These are phyloP conservation scores for Clarireedia hainanense DNA, from an alignment of 2,329 filamentous ascomycete genomes.

Conservation along the genomic window DNA sequence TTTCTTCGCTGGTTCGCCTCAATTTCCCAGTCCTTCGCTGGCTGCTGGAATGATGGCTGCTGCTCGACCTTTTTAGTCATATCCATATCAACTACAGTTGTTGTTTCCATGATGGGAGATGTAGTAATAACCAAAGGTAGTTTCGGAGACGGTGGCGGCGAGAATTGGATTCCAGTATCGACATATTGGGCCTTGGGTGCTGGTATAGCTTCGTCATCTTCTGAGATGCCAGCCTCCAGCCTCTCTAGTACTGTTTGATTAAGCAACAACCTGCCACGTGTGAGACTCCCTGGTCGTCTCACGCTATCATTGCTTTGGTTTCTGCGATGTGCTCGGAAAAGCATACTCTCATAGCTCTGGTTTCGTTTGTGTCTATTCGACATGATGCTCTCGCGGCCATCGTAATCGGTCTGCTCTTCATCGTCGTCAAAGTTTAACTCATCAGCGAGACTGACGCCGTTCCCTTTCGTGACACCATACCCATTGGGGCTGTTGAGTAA, in stretches of 20 bases:
- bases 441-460: constrained; percentile 75
- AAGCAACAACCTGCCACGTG: constrained; percentile 43
- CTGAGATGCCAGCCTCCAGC: constrained; percentile 43
- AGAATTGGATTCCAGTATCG: constrained; percentile 74
- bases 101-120: constrained; percentile 37
- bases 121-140: constrained; percentile 31
- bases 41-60: constrained; percentile 32
- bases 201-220: constrained; percentile 39
- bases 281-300: constrained; percentile 46
- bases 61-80: constrained; percentile 13
- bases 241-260: constrained; percentile 49
- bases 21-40: constrained; percentile 45
- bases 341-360: constrained; percentile 49
- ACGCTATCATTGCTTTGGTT: constrained; percentile 53
- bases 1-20: constrained; percentile 70
- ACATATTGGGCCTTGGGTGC: constrained; percentile 50
- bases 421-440: constrained; percentile 84
- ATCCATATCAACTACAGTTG: constrained; percentile 5
- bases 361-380: constrained; percentile 46
- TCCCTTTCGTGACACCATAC: constrained; percentile 45
- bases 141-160: constrained; percentile 69
- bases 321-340: constrained; percentile 42
- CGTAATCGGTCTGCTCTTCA: constrained; percentile 58
- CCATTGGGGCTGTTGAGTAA: constrained; percentile 50
- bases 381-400: constrained; percentile 55